Base-by-base conservation (phyloP, 805 yeast genomes). In the Wickerhamomyces xylosicus region DNA sequence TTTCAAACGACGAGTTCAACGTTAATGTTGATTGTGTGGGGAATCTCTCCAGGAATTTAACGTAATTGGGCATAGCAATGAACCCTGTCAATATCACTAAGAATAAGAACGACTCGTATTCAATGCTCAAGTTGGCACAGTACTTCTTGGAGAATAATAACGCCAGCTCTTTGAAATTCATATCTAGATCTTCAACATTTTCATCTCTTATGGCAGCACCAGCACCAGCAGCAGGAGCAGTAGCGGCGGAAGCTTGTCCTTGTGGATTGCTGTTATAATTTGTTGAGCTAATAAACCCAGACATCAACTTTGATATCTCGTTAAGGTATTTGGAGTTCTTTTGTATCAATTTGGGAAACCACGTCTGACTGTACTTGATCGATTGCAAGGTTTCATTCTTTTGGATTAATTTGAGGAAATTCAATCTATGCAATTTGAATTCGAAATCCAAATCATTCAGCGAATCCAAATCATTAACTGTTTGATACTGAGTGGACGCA, bases 51-150 rank as follows among this genome's bases (percentile, higher is more conserved):
- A 67, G 64, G 46, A 69, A 69, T 49, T 76, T 77, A 35, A 70
- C 58, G 37, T 74, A 67, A 36, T 55, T 63, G 17, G 79, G 81
- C 36, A 75, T 57, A 5, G 83, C 71, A 13, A 72, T 56, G 16
- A 69, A 61, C 14, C 81, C 77, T 4, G 80, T 67, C 27, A 73
- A 51, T 1, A 72, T 54, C 0, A 78, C 64, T 36, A 69, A 52
- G 47, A 63, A 69, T 11, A 78, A 47, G 0, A 81, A 75, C 2
- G 81, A 72, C 35, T 74, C 73, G 2, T 71, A 63, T 2, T 77
- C 62, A 20, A 74, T 53, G 2, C 76, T 73, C 16, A 71, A 54
- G 28, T 61, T 45, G 0, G 69, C 52, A 48, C 81, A 74, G 45
- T 64, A 77, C 40, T 71, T 74, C 37, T 66, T 62, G 2, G 72